Evolutionary conservation across 2,329 filamentous ascomycete species (phyloP).

Genomic region (Colletotrichum euphorbiae): DNA sequence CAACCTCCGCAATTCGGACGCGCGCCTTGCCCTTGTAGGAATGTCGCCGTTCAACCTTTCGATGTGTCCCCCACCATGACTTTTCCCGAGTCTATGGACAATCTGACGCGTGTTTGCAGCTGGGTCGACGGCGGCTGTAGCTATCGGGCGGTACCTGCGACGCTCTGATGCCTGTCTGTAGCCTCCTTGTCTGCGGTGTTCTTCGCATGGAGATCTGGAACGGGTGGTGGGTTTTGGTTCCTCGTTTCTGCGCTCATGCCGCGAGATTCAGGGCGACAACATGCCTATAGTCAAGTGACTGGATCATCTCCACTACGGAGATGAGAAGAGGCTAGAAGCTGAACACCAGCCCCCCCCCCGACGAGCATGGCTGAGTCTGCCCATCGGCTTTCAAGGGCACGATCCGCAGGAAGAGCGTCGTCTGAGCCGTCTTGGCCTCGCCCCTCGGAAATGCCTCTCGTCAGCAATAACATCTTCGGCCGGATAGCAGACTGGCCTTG

Average conservation of each 20-base stretch:
- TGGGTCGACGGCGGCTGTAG: not conserved
- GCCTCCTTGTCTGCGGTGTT: not conserved
- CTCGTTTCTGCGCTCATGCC: conserved; percentile 28
- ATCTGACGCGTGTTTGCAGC: not conserved
- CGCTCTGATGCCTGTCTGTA: conserved; percentile 3
- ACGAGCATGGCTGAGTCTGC: conserved; percentile 9
- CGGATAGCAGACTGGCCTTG: not conserved
- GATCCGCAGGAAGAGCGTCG: conserved; percentile 15
- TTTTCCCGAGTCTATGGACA: not conserved
- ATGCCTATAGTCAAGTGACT: conserved; percentile 35
- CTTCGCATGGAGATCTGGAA: conserved; percentile 2
- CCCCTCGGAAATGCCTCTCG: not conserved
- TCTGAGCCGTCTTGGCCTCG: conserved; percentile 6
- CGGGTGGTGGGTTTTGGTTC: not conserved
- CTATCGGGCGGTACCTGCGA: conserved; percentile 23
- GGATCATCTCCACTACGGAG: conserved; percentile 6
- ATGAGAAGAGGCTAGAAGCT: not conserved
- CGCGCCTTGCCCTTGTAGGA: conserved; percentile 22
- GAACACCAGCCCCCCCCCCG: not conserved
- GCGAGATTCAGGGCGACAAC: conserved; percentile 4
- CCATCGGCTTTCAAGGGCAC: conserved; percentile 7
- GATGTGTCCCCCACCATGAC: not conserved
- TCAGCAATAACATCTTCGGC: not conserved
- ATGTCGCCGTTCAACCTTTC: conserved; percentile 20
- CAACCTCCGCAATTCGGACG: conserved; percentile 27